These are phyloP conservation scores for Candida germanica DNA, from an alignment of 805 yeast species.

Conservation along the genomic window DNA sequence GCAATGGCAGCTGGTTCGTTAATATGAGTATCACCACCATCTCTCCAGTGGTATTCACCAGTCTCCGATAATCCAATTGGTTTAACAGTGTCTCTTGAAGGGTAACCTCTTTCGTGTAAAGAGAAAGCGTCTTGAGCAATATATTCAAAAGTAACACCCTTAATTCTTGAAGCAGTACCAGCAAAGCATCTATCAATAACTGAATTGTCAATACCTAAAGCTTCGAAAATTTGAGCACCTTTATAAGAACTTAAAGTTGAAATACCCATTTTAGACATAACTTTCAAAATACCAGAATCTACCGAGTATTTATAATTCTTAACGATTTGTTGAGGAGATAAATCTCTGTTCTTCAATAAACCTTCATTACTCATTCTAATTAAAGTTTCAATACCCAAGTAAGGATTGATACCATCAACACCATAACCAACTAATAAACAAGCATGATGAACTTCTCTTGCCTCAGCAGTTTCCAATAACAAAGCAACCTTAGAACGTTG, in stretches of 20 bases:
- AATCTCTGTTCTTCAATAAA: constrained; percentile 51
- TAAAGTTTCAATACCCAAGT: constrained; percentile 86
- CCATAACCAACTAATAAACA: constrained; percentile 95
- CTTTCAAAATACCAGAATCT: constrained; percentile 90
- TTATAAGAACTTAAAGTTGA: constrained; percentile 97
- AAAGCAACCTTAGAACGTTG: constrained; percentile 94
- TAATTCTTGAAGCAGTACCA: constrained; percentile 95
- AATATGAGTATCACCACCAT: constrained; percentile 94
- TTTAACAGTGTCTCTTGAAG: constrained; percentile 65
- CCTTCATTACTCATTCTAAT: constrained; percentile 81
- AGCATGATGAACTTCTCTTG: constrained; percentile 95
- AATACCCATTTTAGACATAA: constrained; percentile 99
- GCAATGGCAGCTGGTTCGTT: constrained; percentile 96
- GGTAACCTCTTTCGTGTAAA: constrained; percentile 89
- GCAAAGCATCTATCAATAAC: constrained; percentile 95
- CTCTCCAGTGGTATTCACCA: constrained; percentile 98
- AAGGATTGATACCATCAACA: constrained; percentile 94
- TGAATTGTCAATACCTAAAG: constrained; percentile 91
- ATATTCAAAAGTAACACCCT: constrained; percentile 92
- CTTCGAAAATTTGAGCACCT: constrained; percentile 98
- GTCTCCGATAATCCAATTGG: constrained; percentile 83
- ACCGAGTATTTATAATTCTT: constrained; percentile 79
- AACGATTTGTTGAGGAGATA: constrained; percentile 59
- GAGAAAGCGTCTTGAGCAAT: constrained; percentile 96
- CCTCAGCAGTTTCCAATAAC: constrained; percentile 92